A percentile compares a stretch with the other conserved stretches of the same genome.
These are phyloP conservation scores for Yarrowia deformans DNA, from an alignment of 805 yeast genomes.

Conservation along the genomic window DNA sequence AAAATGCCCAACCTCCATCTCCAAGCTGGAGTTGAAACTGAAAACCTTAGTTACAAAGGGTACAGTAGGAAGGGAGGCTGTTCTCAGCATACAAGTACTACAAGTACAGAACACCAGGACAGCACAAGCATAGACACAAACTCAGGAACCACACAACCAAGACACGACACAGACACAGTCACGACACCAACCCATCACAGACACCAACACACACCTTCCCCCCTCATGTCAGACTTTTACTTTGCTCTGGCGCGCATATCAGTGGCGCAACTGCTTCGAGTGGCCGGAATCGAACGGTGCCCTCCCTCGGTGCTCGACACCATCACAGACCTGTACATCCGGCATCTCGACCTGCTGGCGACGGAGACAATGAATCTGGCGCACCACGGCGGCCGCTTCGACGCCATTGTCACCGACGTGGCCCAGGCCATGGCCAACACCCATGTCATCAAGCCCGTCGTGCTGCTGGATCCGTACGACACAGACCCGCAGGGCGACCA, in stretches of 20 bases:
- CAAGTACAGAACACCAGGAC: too few species aligned
- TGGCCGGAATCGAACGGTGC: conserved; percentile 84
- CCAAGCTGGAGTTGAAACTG: not conserved
- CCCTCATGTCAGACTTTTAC: conserved; percentile 53
- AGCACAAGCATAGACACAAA: too few species aligned
- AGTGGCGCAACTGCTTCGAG: conserved; percentile 66
- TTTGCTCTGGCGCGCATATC: conserved; percentile 59
- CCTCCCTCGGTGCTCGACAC: conserved; percentile 74
- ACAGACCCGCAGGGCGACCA: conserved; percentile 55
- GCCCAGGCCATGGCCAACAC: conserved; percentile 71
- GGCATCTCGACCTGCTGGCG: conserved; percentile 65
- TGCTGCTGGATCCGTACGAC: conserved; percentile 62
- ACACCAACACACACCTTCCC: not conserved
- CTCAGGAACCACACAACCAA: too few species aligned
- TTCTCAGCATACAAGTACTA: too few species aligned
- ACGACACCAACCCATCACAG: not conserved
- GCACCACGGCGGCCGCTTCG: conserved; percentile 56
- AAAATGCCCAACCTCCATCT: not conserved
- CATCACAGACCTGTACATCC: conserved; percentile 76
- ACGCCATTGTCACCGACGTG: conserved; percentile 68
- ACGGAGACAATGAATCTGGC: conserved; percentile 60
- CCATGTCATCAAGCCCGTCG: conserved; percentile 67
- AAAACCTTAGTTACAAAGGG: not conserved
- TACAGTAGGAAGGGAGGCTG: too few species aligned
- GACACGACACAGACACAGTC: not conserved